Conservation (phyloP, 805 yeast species). For the Kockiozyma suomiensis region DNA sequence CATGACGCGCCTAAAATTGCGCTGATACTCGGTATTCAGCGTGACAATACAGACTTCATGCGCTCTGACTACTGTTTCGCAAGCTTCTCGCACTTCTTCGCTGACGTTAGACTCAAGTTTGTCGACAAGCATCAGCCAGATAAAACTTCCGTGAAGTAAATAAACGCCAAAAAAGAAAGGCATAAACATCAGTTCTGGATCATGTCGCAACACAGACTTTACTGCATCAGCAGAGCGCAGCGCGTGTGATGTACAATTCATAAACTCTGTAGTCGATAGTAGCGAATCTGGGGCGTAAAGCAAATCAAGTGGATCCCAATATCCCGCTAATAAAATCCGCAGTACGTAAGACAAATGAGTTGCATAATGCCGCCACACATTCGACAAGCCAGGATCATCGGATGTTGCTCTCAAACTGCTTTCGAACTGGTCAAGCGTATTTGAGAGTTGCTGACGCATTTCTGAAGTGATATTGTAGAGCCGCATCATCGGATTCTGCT, state of each 20-base stretch:
- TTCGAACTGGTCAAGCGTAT: constrained; percentile 18
- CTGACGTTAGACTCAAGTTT: constrained; percentile 36
- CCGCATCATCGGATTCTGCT: constrained; percentile 37
- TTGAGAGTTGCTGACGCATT: constrained; percentile 11
- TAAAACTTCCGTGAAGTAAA: constrained; percentile 38
- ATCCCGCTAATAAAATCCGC: constrained; percentile 35
- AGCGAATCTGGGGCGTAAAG: constrained; percentile 34
- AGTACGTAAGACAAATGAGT: constrained; percentile 35
- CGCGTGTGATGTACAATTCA: constrained; percentile 36
- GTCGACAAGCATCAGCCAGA: constrained; percentile 38
- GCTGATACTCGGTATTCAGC: constrained; percentile 40
- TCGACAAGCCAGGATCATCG: constrained; percentile 2
- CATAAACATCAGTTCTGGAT: constrained; percentile 39
- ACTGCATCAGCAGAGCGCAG: constrained; percentile 37
- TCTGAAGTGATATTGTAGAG: constrained; percentile 8
- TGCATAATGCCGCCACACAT: constrained; percentile 26
- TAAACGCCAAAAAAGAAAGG: constrained; percentile 42
- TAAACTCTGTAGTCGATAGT: constrained; percentile 33
- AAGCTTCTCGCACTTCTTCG: constrained; percentile 36
- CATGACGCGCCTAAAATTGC: constrained; percentile 40
- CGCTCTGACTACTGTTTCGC: constrained; percentile 41
- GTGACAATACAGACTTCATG: constrained; percentile 42
- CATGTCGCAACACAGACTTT: constrained; percentile 35
- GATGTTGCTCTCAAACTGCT: neutral
- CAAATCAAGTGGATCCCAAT: constrained; percentile 42